phyloP scores from a whole-genome alignment of 768 basidiomycete species.

The Cyathus striatus region DNA sequence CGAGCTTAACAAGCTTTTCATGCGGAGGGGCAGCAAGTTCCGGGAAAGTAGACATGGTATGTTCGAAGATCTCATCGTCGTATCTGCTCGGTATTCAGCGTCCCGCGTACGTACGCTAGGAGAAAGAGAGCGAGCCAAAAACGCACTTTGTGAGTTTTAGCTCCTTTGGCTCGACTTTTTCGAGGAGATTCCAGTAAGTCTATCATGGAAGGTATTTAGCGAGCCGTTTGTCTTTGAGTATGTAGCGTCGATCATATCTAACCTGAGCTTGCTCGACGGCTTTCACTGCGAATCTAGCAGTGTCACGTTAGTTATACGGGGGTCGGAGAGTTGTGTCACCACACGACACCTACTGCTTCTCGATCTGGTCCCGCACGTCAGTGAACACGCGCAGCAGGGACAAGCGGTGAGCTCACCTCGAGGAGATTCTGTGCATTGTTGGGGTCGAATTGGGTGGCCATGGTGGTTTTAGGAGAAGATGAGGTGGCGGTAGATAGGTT shows the following conservation, averaged over 20 bases:
- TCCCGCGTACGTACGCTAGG: constrained; percentile 1
- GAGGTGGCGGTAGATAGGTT: constrained; percentile 1
- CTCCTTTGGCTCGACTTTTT: constrained; percentile 69
- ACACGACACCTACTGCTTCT: constrained; percentile 78
- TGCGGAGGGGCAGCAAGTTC: constrained; percentile 55
- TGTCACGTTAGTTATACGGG: constrained; percentile 19
- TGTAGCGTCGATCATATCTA: constrained; percentile 25
- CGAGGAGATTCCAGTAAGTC: constrained; percentile 95
- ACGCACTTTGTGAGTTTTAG: constrained; percentile 80
- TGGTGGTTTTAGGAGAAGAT: constrained; percentile 19
- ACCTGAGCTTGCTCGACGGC: constrained; percentile 97
- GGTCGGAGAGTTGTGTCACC: not conserved
- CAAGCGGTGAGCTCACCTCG: constrained; percentile 53
- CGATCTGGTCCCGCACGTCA: constrained; percentile 54
- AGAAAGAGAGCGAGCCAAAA: not conserved
- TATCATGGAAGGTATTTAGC: constrained; percentile 20
- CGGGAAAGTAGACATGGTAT: constrained; percentile 75
- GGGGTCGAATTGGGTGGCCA: constrained; percentile 71
- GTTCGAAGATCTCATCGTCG: constrained; percentile 89
- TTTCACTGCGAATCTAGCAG: constrained; percentile 90
- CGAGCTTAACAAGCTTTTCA: constrained; percentile 48
- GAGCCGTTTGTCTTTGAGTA: not conserved
- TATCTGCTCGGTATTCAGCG: constrained; percentile 43
- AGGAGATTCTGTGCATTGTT: constrained; percentile 87
- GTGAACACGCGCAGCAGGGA: not conserved